These are phyloP conservation scores for Areca catechu DNA, from an alignment of 176 grass and related monocot species.

Conservation along the genomic window DNA sequence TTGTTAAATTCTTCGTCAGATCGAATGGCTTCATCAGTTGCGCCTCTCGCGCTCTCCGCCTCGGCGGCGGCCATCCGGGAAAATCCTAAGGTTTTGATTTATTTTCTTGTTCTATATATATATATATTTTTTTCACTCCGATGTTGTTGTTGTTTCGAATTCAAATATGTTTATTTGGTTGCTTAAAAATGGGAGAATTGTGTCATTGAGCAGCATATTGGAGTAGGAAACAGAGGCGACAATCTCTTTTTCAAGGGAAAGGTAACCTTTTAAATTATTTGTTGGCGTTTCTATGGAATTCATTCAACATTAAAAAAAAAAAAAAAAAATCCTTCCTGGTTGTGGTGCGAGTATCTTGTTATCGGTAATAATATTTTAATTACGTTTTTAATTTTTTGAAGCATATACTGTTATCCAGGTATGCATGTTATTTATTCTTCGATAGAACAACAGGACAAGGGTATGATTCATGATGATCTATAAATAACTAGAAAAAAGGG, in stretches of 20 bases:
- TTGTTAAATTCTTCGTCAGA: no score
- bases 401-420: no score
- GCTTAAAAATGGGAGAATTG: neutral
- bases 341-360: no score
- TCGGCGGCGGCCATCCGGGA: constrained; percentile 15
- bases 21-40: constrained; percentile 5
- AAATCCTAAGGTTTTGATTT: constrained; percentile 7
- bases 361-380: no score
- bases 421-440: no score
- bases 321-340: no score
- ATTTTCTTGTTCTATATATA: neutral
- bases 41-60: constrained; percentile 12
- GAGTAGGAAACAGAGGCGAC: constrained; percentile 4
- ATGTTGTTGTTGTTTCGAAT: neutral
- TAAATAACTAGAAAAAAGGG: no score
- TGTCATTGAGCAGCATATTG: constrained; percentile 13
- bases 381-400: no score
- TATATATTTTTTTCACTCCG: neutral
- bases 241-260: constrained; percentile 18
- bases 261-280: neutral
- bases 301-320: no score
- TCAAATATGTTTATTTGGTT: neutral
- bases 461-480: no score
- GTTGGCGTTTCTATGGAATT: neutral
- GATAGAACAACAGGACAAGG: no score